Base-by-base conservation (phyloP, 306 rosid genomes). In the Rubus idaeus region DNA sequence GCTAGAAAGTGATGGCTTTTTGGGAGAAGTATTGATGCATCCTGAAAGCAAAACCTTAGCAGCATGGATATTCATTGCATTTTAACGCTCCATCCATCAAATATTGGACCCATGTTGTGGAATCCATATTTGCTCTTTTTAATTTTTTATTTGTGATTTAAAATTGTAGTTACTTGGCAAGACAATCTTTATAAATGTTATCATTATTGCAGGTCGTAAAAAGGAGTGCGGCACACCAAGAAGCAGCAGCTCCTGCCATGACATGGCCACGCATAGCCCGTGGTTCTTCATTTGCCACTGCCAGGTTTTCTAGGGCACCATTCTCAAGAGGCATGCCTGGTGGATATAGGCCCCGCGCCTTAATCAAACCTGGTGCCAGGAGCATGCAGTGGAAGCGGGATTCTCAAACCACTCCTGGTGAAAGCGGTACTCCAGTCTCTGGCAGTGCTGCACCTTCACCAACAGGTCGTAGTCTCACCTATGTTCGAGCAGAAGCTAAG, bases 371-470 rank as follows among this genome's bases (percentile, higher is more conserved):
- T 60, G 93, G 93, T 47, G 91, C 93, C 23, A 87, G 97, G 85
- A 95, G 97, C 91, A 20, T 90, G 88, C 98, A 92, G 67, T 95
- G 99, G 97, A 95, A 90, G 89, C 87, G 99, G 44, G 97, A 89
- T 75, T 79, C 90, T 57, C 96, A 82, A 89, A 83, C 85, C 44
- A 75, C 72, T 68, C 70, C 74, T 13, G 75, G 90, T 30, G 97
- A 85, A 62, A 80, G 73, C 66, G 87, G 86, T 65, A 73, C 88
- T 45, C 82, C 88, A 30, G 73, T 67, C 56, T 80, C 78, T 67
- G 75, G 83, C 14, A 77, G 78, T 53, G 65, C 69, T 70, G 16
- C 68, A 71, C 77, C 83, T 14, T 77, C 76, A 3, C 84, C 94
- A 42, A 80, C 79, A 56, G 16, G 88, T 60, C 96, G 97, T 3